phyloP scores from a whole-genome alignment of 768 basidiomycete genomes.

The Podaxis rugospora region DNA sequence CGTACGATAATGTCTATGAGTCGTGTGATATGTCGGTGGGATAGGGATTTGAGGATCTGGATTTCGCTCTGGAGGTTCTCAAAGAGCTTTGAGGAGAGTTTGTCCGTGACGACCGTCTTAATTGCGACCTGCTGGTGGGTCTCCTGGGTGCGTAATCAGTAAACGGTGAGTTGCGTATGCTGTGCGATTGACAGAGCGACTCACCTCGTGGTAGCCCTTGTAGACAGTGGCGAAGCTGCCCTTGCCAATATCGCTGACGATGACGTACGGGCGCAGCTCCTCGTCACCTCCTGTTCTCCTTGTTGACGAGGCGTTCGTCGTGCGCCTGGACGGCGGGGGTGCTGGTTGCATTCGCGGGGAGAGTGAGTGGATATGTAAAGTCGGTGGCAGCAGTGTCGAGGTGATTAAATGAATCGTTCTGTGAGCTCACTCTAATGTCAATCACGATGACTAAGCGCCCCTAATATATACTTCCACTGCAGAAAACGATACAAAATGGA shows the following conservation, averaged over 20 bases:
- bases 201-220: slow-evolving; percentile 86
- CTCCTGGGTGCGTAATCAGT: slow-evolving; percentile 41
- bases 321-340: slow-evolving; percentile 4
- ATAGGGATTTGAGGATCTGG: slow-evolving; percentile 89
- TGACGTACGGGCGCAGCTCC: slow-evolving; percentile 54
- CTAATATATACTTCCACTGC: neutral
- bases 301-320: neutral
- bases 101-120: slow-evolving; percentile 88
- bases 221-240: slow-evolving; percentile 97
- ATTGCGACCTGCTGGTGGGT: slow-evolving; percentile 81
- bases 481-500: slow-evolving; percentile 24
- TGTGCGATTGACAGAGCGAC: slow-evolving; percentile 19
- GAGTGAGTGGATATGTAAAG: neutral
- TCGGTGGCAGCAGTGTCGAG: neutral
- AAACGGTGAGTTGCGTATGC: neutral
- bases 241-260: slow-evolving; percentile 74
- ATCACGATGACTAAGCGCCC: slow-evolving; percentile 9
- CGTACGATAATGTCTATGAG: slow-evolving; percentile 89
- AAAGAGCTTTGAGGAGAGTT: slow-evolving; percentile 85
- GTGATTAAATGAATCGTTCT: slow-evolving; percentile 13
- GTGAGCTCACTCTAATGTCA: slow-evolving; percentile 4
- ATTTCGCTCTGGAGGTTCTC: slow-evolving; percentile 99
- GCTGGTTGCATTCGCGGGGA: slow-evolving; percentile 5
- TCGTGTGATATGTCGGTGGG: slow-evolving; percentile 89
- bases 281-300: neutral